Evolutionary conservation across 768 basidiomycete genomes (phyloP).

Genomic region (Galerina sulciceps): DNA sequence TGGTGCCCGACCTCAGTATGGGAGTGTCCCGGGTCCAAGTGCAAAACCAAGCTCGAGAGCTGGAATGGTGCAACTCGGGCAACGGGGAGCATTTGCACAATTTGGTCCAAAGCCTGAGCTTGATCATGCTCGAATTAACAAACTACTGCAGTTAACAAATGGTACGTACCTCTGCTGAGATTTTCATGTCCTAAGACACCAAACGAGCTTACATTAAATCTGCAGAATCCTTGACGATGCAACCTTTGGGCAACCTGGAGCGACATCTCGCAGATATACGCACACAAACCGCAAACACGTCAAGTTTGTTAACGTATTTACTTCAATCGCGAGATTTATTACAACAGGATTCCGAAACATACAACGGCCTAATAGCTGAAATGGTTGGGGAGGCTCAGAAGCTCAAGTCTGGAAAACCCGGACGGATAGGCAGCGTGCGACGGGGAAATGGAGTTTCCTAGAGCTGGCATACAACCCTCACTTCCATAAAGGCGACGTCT

Average conservation of each 20-base stretch:
- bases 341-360: conserved; percentile 88
- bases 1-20: conserved; percentile 49
- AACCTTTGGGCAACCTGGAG: conserved; percentile 72
- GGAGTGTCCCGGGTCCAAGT: conserved; percentile 31
- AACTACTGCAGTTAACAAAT: conserved; percentile 56
- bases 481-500: too few species aligned
- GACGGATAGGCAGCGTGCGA: conserved; percentile 41
- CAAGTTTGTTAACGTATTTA: conserved; percentile 77
- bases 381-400: conserved; percentile 92
- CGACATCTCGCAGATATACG: conserved; percentile 69
- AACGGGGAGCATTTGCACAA: conserved; percentile 39
- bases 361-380: conserved; percentile 90
- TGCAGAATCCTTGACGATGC: conserved; percentile 71
- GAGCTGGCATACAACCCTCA: background rate
- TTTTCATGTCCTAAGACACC: background rate
- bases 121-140: conserved; percentile 65
- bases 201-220: background rate
- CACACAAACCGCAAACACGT: conserved; percentile 74
- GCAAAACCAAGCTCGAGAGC: conserved; percentile 54
- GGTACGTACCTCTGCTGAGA: background rate
- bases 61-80: conserved; percentile 50
- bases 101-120: conserved; percentile 82
- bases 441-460: conserved; percentile 50
- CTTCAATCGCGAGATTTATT: conserved; percentile 81
- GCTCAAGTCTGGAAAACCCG: conserved; percentile 64